phyloP scores from a whole-genome alignment of 345 rosid genomes.

The Acer saccharum region DNA sequence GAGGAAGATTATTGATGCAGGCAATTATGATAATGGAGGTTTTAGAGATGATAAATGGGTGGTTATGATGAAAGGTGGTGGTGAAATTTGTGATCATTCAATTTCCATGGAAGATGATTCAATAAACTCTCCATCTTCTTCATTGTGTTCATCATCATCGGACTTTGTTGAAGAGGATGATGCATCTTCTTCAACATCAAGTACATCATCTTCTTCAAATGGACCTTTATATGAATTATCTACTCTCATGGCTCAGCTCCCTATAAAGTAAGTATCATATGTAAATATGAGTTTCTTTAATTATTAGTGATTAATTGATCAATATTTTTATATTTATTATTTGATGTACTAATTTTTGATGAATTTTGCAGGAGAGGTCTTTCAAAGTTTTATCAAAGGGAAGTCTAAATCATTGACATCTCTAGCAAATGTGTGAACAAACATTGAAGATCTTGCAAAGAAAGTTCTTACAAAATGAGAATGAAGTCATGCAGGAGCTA shows the following conservation, averaged over 20 bases:
- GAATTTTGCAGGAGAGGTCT: conserved; percentile 59
- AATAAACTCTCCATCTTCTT: conserved; percentile 32
- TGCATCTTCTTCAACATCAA: conserved; percentile 35
- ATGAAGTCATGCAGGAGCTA: conserved; percentile 53
- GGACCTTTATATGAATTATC: conserved; percentile 72
- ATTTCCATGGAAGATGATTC: conserved; percentile 35
- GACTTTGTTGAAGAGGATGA: conserved; percentile 47
- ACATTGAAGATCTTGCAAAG: conserved; percentile 59
- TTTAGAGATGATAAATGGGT: conserved; percentile 16
- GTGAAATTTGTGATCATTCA: conserved; percentile 26
- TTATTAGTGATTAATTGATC: neutral
- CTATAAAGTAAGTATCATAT: conserved; percentile 55
- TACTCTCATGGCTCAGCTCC: conserved; percentile 68
- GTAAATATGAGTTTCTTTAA: neutral
- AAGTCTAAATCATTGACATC: conserved; percentile 83
- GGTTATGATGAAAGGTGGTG: conserved; percentile 18
- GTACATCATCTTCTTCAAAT: conserved; percentile 33
- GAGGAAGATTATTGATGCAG: conserved; percentile 23
- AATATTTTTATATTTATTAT: neutral
- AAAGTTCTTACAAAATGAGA: conserved; percentile 27
- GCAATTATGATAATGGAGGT: conserved; percentile 18
- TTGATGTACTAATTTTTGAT: neutral
- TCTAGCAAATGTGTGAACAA: conserved; percentile 59
- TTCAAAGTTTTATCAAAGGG: conserved; percentile 78
- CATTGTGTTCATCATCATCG: conserved; percentile 40